phyloP scores from a whole-genome alignment of 1,284 basidiomycete species.

The Ceratobasidium sp. region DNA sequence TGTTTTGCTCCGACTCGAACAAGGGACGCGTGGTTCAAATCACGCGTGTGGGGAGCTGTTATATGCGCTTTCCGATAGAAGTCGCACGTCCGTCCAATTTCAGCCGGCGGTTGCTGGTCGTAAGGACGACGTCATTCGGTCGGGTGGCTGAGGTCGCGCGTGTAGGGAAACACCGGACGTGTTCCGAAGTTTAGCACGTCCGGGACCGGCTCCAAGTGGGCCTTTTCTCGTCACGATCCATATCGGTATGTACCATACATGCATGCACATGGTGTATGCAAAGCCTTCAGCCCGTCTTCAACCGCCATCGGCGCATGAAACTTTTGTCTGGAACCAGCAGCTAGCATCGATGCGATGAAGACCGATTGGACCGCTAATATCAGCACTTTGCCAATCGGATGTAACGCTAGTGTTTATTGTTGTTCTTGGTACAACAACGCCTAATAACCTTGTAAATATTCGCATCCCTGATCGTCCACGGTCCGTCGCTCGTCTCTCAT shows the following conservation, averaged over 20 bases:
- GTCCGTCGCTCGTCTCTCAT: slow-evolving; percentile 28
- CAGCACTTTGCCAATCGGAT: slow-evolving; percentile 8
- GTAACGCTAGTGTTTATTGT: neutral
- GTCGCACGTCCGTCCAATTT: neutral
- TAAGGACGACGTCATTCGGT: slow-evolving; percentile 10
- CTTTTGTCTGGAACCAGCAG: neutral
- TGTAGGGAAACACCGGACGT: neutral
- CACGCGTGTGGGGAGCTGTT: neutral
- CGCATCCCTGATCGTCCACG: slow-evolving; percentile 44
- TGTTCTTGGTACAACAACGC: neutral
- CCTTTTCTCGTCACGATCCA: neutral
- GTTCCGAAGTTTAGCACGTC: neutral
- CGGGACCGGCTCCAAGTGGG: neutral
- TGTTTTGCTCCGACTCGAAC: slow-evolving; percentile 12
- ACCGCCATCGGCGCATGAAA: slow-evolving; percentile 1
- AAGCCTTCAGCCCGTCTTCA: neutral
- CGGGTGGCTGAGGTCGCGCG: neutral
- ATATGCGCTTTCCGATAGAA: slow-evolving; percentile 13
- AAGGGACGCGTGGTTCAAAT: neutral
- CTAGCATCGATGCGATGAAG: slow-evolving; percentile 22
- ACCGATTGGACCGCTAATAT: slow-evolving; percentile 21
- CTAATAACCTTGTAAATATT: slow-evolving; percentile 33
- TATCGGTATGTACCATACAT: neutral
- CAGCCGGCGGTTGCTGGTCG: neutral
- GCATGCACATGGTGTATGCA: neutral